These are phyloP conservation scores for Suillus weaverae DNA, from an alignment of 768 basidiomycete species.

Conservation along the genomic window DNA sequence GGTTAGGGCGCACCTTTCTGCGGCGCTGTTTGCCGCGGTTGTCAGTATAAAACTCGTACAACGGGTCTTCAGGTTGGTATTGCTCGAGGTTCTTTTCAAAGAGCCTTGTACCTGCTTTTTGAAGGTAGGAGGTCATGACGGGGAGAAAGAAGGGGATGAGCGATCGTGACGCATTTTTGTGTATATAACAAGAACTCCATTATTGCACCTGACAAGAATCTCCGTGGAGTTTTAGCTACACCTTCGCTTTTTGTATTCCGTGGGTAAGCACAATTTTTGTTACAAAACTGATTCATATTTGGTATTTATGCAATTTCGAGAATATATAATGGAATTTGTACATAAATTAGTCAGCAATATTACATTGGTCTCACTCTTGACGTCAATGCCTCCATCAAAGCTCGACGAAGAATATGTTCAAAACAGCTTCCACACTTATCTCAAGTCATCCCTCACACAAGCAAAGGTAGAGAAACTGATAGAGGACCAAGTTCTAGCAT, in stretches of 20 bases:
- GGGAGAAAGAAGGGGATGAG: not conserved
- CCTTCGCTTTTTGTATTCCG: not conserved
- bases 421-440: constrained; percentile 79
- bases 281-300: not conserved
- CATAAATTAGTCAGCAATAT: not conserved
- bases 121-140: constrained; percentile 30
- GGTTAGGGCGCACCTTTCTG: constrained; percentile 34
- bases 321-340: not conserved
- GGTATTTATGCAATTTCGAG: not conserved
- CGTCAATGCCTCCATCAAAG: constrained; percentile 17
- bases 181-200: constrained; percentile 5
- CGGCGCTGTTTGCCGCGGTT: constrained; percentile 30
- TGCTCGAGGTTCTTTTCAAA: constrained; percentile 64
- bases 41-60: constrained; percentile 52
- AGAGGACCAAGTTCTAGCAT: constrained; percentile 69
- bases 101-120: constrained; percentile 55
- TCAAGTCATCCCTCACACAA: constrained; percentile 74
- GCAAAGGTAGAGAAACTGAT: constrained; percentile 76
- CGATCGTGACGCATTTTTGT: not conserved
- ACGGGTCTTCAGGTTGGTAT: constrained; percentile 71
- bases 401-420: constrained; percentile 69
- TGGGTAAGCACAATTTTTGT: not conserved
- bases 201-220: not conserved
- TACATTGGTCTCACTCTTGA: not conserved
- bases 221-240: not conserved